Evolutionary conservation across 108 stramenopile genomes (phyloP), one percentile per base, ranked within the genome.

Genomic region (Cyclotella cryptica): DNA sequence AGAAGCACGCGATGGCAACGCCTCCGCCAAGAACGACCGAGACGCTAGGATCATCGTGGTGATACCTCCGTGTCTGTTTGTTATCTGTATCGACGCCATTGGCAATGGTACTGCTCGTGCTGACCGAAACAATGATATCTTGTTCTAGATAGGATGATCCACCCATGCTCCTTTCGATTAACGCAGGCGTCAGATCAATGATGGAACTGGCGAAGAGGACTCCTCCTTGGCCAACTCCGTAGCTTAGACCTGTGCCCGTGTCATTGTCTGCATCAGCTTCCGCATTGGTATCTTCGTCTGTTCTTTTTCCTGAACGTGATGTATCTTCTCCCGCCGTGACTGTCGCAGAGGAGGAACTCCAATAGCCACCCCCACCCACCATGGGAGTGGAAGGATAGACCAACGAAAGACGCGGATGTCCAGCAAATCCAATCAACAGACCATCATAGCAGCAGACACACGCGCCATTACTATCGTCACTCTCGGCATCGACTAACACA

Each of bases 1-100:
- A 60, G 57, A 88, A 82, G 6, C 90, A 85, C 15, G 90, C 94
- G 15, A 96, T 75, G 11, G 88, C 85, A 28, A 93, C 84, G 6
- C 94, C 94, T 9, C 94, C 94, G 35, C 94, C 94, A 65, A 96
- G 54, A 29, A 89, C 77, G 10, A 88, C 89, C 0, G 89, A 77
- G 0, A 91, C 87, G 14, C 85, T 88, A n/a, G 88, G 83, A 72
- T 80, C 70, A 28, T 65, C 63, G 17, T 74, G 29, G 17, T 51
- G 47, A 1, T 54, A 69, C 26, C 15, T 28, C 21, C 73, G 42
- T 59, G 73, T 47, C 42, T 46, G 85, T 77, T 40, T 69, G 10
- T 29, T 60, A 46, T 27, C 54, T 13, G 21, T 21, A 66, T 66
- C 74, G 7, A 65, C 71, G 1, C 41, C 51, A 11, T 47, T 54